Conservation (phyloP, 1,284 basidiomycete genomes). For the Trametes polyzona region DNA sequence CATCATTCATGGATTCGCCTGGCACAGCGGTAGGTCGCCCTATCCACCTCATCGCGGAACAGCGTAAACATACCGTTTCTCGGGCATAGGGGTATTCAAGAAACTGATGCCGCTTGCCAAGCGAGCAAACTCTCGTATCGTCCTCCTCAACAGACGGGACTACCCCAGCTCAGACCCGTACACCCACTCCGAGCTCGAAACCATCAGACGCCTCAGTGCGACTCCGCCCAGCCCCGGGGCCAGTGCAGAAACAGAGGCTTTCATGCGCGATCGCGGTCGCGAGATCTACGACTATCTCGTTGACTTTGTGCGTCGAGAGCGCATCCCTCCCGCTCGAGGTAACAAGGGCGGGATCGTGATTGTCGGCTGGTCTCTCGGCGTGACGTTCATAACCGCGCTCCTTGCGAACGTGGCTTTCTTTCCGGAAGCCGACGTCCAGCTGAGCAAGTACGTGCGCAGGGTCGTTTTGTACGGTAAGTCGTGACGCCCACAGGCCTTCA, state of each 20-base stretch:
- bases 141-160: conserved; percentile 14
- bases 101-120: conserved; percentile 10
- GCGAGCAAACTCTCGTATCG: conserved; percentile 2
- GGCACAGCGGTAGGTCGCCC: conserved; percentile 22
- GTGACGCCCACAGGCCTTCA: too few species aligned
- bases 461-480: conserved; percentile 13
- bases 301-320: conserved; percentile 7
- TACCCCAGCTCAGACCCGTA: conserved; percentile 15
- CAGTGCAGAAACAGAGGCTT: not conserved
- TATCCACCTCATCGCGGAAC: not conserved
- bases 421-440: conserved; percentile 1
- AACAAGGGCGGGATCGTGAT: conserved; percentile 17
- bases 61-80: not conserved
- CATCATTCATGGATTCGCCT: conserved; percentile 31
- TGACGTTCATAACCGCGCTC: conserved; percentile 12
- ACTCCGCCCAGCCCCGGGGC: not conserved
- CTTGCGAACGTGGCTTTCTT: conserved; percentile 10
- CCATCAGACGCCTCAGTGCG: not conserved
- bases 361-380: conserved; percentile 20
- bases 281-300: conserved; percentile 17
- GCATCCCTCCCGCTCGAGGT: not conserved
- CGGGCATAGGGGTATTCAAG: conserved; percentile 10
- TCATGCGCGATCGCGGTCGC: conserved; percentile 10
- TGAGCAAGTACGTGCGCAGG: conserved; percentile 11
- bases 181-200: conserved; percentile 26